Percentiles rank a stretch among this genome's conserved stretches.
Evolutionary conservation across 2,329 filamentous ascomycete species (phyloP).

Genomic region (Tetracladium maxilliforme): DNA sequence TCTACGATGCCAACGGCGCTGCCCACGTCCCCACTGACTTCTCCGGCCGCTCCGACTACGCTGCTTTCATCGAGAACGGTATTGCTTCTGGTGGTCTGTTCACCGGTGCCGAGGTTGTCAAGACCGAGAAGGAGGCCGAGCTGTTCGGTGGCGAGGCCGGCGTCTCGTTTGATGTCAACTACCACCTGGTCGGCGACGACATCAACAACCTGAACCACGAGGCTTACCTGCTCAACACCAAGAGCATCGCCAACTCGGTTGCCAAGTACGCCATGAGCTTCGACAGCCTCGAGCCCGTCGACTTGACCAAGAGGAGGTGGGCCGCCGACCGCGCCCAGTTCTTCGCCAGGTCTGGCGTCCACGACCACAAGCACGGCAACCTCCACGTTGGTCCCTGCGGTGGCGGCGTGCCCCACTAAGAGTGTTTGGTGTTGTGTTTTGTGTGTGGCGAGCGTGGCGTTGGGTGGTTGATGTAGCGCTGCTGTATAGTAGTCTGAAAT

Average conservation of each 20-base stretch:
- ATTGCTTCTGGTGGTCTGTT: slow-evolving; percentile 43
- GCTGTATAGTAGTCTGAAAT: too few species aligned
- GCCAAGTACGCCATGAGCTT: slow-evolving; percentile 33
- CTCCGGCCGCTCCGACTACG: slow-evolving; percentile 43
- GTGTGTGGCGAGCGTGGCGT: too few species aligned
- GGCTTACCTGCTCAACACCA: slow-evolving; percentile 37
- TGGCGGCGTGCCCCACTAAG: neutral
- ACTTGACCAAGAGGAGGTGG: slow-evolving; percentile 13
- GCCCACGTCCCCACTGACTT: slow-evolving; percentile 33
- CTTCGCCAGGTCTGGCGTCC: slow-evolving; percentile 10
- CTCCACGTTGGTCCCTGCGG: slow-evolving; percentile 16
- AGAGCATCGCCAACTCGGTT: slow-evolving; percentile 36
- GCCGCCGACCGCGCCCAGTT: slow-evolving; percentile 14
- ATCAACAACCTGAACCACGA: slow-evolving; percentile 35
- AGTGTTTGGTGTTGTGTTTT: too few species aligned
- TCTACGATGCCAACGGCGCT: slow-evolving; percentile 24
- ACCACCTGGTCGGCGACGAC: slow-evolving; percentile 36
- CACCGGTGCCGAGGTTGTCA: slow-evolving; percentile 42
- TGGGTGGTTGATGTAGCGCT: too few species aligned
- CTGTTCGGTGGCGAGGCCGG: slow-evolving; percentile 39
- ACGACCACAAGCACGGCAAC: slow-evolving; percentile 10
- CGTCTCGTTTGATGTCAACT: slow-evolving; percentile 37
- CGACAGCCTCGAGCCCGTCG: slow-evolving; percentile 18
- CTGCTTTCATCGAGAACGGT: slow-evolving; percentile 36
- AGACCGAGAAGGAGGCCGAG: slow-evolving; percentile 34